These are phyloP conservation scores for Aspergillus sp. DNA, from an alignment of 2,329 filamentous ascomycete genomes.

Conservation along the genomic window DNA sequence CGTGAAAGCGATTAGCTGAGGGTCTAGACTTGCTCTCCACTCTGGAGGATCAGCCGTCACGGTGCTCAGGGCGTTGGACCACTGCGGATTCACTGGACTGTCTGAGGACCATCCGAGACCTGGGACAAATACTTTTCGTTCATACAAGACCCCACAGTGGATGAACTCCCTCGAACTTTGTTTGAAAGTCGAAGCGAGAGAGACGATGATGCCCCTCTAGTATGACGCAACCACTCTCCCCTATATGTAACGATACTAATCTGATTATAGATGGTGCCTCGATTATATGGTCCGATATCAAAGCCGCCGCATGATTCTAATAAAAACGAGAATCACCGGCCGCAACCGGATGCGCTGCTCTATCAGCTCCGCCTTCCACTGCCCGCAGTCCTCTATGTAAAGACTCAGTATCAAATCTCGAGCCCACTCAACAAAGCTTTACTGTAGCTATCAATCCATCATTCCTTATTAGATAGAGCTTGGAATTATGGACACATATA, in stretches of 20 bases:
- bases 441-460: background rate
- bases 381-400: too few relatives aligned
- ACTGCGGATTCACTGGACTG: too few relatives aligned
- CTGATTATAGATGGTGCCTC: background rate
- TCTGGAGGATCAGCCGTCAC: slow-evolving; percentile 2
- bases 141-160: too few relatives aligned
- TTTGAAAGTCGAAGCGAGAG: too few relatives aligned
- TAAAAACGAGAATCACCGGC: too few relatives aligned
- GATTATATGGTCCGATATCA: background rate
- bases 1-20: background rate
- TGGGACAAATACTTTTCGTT: too few relatives aligned
- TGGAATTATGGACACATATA: background rate
- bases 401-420: background rate
- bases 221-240: slow-evolving; percentile 5
- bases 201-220: background rate
- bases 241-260: slow-evolving; percentile 5
- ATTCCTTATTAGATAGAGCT: background rate
- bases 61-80: background rate
- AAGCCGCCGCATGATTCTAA: background rate
- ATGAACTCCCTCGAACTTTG: background rate
- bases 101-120: too few relatives aligned
- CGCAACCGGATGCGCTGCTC: background rate
- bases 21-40: slow-evolving; percentile 4
- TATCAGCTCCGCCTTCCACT: background rate
- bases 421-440: background rate